Conservation (phyloP, 2,329 filamentous ascomycete species). For the Epichloe amarillans region DNA sequence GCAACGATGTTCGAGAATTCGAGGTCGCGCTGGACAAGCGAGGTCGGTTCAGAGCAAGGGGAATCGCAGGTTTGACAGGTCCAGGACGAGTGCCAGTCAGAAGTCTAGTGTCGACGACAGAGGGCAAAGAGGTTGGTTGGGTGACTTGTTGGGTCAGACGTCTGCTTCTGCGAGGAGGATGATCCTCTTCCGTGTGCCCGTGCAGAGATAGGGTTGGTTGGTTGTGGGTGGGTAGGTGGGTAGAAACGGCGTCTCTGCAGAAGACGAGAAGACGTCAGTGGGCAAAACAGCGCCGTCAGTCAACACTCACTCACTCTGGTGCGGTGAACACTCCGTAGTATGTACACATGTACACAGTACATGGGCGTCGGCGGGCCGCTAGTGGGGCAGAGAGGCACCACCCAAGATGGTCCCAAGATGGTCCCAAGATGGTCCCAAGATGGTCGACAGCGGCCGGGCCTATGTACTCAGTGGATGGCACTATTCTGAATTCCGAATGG, state of each 20-base stretch:
- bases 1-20: background rate
- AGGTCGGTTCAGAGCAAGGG: background rate
- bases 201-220: background rate
- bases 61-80: background rate
- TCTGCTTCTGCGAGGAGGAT: slow-evolving; percentile 6
- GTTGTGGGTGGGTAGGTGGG: background rate
- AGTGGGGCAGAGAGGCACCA: slow-evolving; percentile 5
- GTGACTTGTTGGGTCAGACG: background rate
- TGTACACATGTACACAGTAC: too few relatives aligned
- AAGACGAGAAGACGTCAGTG: slow-evolving; percentile 8
- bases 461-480: background rate
- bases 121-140: slow-evolving; percentile 2
- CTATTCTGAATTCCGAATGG: too few relatives aligned
- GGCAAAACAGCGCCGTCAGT: background rate
- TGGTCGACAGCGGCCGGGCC: slow-evolving; percentile 4
- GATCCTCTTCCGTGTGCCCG: slow-evolving; percentile 1
- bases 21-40: background rate
- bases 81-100: background rate
- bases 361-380: slow-evolving; percentile 8
- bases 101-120: background rate
- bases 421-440: background rate
- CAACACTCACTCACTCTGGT: background rate
- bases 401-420: background rate
- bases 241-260: slow-evolving; percentile 4
- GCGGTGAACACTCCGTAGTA: background rate